A percentile compares a stretch with the other conserved stretches of the same genome.
phyloP scores from a whole-genome alignment of 73 alveolate genomes.

The Uronychia binucleata region DNA sequence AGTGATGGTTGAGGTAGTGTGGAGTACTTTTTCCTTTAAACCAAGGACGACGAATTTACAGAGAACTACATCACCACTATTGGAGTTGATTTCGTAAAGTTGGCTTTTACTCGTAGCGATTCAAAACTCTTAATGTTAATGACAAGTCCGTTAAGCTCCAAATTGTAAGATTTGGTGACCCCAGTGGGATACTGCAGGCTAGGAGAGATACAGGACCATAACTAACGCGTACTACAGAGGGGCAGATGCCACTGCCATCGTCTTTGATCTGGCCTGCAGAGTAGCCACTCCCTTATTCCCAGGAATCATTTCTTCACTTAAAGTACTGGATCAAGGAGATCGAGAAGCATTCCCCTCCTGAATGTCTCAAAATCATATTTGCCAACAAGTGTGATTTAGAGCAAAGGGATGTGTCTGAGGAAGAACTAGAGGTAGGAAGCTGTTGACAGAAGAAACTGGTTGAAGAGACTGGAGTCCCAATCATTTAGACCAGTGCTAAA shows the following conservation, averaged over 20 bases:
- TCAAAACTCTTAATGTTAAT: constrained; percentile 74
- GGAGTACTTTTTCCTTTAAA: not conserved
- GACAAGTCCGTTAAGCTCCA: constrained; percentile 57
- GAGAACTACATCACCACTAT: constrained; percentile 87
- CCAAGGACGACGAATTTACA: constrained; percentile 81
- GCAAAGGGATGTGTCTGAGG: constrained; percentile 46
- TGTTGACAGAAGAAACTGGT: constrained; percentile 15
- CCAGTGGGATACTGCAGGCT: constrained; percentile 76
- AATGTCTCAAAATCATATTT: constrained; percentile 23
- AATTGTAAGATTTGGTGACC: constrained; percentile 14
- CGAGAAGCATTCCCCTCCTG: constrained; percentile 56
- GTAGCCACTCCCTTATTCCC: not conserved
- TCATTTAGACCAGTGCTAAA: constrained; percentile 47
- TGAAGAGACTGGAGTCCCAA: not conserved
- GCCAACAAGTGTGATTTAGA: constrained; percentile 56
- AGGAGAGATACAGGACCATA: constrained; percentile 67
- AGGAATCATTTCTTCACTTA: constrained; percentile 31
- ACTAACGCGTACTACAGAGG: constrained; percentile 75
- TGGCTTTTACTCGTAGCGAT: constrained; percentile 66
- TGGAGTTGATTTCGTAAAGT: constrained; percentile 88
- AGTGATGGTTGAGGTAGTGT: too few species aligned
- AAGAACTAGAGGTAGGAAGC: constrained; percentile 42
- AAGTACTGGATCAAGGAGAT: constrained; percentile 64
- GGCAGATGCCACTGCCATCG: constrained; percentile 67
- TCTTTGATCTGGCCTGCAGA: constrained; percentile 43